Conservation (phyloP, 768 basidiomycete genomes). For the Lentinula raphanica region DNA sequence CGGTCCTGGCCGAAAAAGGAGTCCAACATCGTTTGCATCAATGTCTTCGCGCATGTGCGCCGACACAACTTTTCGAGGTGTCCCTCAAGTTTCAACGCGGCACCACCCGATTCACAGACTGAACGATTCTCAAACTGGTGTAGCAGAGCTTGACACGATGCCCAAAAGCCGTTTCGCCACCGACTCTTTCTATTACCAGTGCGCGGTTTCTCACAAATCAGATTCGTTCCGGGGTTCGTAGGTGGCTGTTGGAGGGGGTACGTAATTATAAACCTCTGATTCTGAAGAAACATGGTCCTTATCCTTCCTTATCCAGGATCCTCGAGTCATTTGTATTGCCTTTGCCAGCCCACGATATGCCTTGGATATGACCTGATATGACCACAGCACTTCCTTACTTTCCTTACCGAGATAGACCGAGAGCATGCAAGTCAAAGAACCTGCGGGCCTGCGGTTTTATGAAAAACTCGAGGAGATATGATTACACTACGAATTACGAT, state of each 20-base stretch:
- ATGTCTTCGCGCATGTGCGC: background rate
- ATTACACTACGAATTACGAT: background rate
- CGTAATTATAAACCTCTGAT: too few species aligned
- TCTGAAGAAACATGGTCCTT: background rate
- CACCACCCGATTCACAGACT: too few species aligned
- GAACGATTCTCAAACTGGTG: conserved; percentile 25
- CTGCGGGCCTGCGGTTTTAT: too few species aligned
- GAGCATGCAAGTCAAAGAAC: background rate
- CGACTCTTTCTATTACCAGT: conserved; percentile 36
- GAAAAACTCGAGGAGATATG: conserved; percentile 3
- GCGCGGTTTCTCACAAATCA: background rate
- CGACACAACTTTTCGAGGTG: background rate
- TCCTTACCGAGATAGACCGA: too few species aligned
- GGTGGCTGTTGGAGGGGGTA: too few species aligned
- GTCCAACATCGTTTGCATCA: too few species aligned
- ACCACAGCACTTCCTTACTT: background rate
- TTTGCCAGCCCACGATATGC: too few species aligned
- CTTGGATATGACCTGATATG: background rate
- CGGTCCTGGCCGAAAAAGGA: too few species aligned
- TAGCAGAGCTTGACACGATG: conserved; percentile 26
- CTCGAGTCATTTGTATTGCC: background rate
- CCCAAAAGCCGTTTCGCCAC: conserved; percentile 38
- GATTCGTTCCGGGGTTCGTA: background rate
- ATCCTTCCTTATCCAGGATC: too few species aligned
- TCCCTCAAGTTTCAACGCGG: too few species aligned